Evolutionary conservation across 2,329 filamentous ascomycete genomes (phyloP).

Genomic region (Orbilia javanica): DNA sequence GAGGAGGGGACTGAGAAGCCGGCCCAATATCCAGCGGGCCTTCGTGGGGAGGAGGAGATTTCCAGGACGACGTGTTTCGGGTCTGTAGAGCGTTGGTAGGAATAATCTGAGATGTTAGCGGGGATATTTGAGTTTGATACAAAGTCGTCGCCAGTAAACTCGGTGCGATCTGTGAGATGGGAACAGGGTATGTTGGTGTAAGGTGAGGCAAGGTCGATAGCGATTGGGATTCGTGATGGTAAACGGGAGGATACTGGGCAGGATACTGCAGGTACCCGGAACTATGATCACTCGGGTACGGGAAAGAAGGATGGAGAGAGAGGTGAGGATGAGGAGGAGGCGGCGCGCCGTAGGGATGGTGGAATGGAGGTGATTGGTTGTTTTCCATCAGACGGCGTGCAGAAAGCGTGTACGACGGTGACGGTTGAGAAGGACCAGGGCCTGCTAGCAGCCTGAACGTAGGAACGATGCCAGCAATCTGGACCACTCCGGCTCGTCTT

Average conservation of each 20-base stretch:
- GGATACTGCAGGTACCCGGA: conserved; percentile 2
- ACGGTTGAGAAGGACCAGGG: conserved; percentile 12
- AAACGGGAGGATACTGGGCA: conserved; percentile 9
- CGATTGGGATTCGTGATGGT: conserved; percentile 13
- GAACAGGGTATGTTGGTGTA: conserved; percentile 21
- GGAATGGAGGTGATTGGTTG: conserved; percentile 56
- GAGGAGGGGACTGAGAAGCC: not conserved
- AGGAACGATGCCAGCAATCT: conserved; percentile 40
- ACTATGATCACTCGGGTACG: conserved; percentile 8
- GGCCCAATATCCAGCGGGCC: not conserved
- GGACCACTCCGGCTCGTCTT: conserved; percentile 46
- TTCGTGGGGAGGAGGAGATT: conserved; percentile 14
- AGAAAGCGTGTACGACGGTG: conserved; percentile 14
- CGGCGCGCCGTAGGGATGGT: conserved; percentile 52
- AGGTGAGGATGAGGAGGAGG: conserved; percentile 12
- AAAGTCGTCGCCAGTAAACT: conserved; percentile 2
- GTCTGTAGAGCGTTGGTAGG: not conserved
- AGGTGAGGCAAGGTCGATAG: not conserved
- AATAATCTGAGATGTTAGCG: not conserved
- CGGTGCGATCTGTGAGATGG: conserved; percentile 15
- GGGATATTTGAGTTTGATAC: conserved; percentile 7
- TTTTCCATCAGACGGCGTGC: conserved; percentile 57
- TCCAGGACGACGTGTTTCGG: conserved; percentile 11
- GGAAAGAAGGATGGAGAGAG: conserved; percentile 1
- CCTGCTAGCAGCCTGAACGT: conserved; percentile 33